Evolutionary conservation across 495 filamentous ascomycete genomes (phyloP), one percentile per base, ranked within the genome.

Genomic region (Penicillium antarcticum): DNA sequence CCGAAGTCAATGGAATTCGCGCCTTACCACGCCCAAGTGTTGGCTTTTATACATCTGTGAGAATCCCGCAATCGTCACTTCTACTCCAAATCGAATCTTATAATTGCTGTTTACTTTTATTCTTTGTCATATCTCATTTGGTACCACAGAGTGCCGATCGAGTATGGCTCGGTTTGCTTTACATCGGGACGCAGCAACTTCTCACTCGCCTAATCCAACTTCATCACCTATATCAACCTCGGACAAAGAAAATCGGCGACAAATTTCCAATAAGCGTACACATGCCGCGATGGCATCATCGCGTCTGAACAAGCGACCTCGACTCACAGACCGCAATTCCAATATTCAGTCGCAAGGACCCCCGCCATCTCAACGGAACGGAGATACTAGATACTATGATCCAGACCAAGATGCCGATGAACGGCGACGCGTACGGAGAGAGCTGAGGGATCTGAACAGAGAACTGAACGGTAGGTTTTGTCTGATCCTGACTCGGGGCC

Each of bases 371-470:
- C 67, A 68, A 47, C 56, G 50, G 7, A 43, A 50, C 34, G 45
- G 58, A 29, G 48, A 55, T 32, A 79, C 65, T 5, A 64, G 77
- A 47, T 86, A 75, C 53, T 99, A 95, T 62, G 90, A 99, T 53
- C 94, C 94, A 0, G 85, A 96, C 57, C 94, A 99, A 61, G 80
- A 89, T 52, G 78, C 86, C 33, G 83, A 86, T n/a, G 82, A 92
- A 65, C 80, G 92, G 23, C 76, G 92, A 37, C 63, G 76, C 33
- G 63, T 96, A 18, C 83, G 90, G 23, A 83, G 81, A 46, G 80
- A 72, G 0, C 74, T 88, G 17, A 79, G 94, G 54, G 82, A 87
- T 46, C 73, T 95, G 24, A 70, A 81, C 3, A 74, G 80, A 16
- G 77, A 87, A 9, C 68, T 96, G 35, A 71, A 84, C 52, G 84